Evolutionary conservation across 495 filamentous ascomycete species (phyloP), one percentile per base, ranked within the genome.

Genomic region (Neohortaea acidophila): DNA sequence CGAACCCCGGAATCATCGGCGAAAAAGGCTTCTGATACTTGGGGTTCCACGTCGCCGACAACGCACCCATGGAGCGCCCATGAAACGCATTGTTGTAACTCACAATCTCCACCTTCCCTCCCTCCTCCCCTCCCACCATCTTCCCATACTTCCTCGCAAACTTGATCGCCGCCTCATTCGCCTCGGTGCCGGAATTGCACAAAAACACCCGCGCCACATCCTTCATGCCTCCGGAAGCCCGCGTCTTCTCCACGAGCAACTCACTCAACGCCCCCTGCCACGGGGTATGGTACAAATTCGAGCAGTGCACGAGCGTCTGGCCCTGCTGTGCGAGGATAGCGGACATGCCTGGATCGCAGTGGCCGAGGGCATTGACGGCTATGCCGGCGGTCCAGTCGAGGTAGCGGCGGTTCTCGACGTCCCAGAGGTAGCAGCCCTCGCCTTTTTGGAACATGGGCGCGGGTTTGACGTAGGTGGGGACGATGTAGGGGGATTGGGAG

Each of bases 141-240:
- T 83, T 81, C 45, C 84, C 89, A 33, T 81, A 77, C 55, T 96
- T 97, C 30, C 91, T 75, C 10, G 84, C 75, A 55, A 97, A 96
- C 58, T 97, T 97, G 52, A 97, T 81, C 4, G 87, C 89, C 0
- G 89, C 89, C 61, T 97, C 89, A 58, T 97, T 97, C 52, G 89
- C 89, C 60, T 96, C 89, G 22, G 73, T 76, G 24, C 89, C 89
- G 11, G 82, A 89, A 62, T 96, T 97, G 64, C 81, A 93, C 48
- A 97, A 68, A 60, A 97, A 97, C 0, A 79, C 84, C 44, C 79
- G 69, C n/a, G 70, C 60, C 4, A 80, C 86, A 51, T 75, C 69
- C 47, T 78, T 70, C 79, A 96, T 92, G 28, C 65, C 77, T 36
- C 83, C 84, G 0, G 77, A 73, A 37, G 71, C 69, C 32, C 64